Evolutionary conservation across 768 basidiomycete species (phyloP), one percentile per base, ranked within the genome.

Genomic region (Mycena olivaceomarginata): DNA sequence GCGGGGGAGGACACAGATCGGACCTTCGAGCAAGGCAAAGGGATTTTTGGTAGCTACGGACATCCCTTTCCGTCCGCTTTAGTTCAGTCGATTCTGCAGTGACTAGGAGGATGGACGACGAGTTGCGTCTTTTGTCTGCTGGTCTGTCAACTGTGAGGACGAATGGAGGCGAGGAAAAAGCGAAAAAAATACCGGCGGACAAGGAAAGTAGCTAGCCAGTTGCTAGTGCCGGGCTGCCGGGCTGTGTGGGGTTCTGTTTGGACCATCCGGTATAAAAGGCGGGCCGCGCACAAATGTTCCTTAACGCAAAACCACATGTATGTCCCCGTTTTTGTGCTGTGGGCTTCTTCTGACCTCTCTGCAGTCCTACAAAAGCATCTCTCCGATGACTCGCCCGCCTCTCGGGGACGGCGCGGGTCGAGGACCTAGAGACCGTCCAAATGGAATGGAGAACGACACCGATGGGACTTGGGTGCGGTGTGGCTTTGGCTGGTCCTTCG

Each of bases 391-490:
- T 88, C 87, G 92, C 90, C 92, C 94, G 91, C 95, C 91, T 84
- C 64, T 79, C 67, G 72, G 74, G 92, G 94, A 94, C 87, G 91
- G 91, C 82, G 93, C 87, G 89, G 91, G 89, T 94, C 93, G 90
- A 95, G 91, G 95, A 96, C 92, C 88, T 92, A 89, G 95, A 94
- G 95, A 96, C 94, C 95, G 95, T 96, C 93, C 90, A 83, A 86
- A 86, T 84, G 83, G 89, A 93, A 94, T 95, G 95, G 91, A 95
- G 95, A 96, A 81, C 75, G 82, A 75, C 73, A 79, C 43, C 85
- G 92, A 95, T 93, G 93, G 91, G 95, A 95, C 94, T 94, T 96
- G 95, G 95, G 95, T 96, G 95, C 95, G 95, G 90, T 89, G 88
- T 85, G 84, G 81, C 70, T 79, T 81, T 88, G 88, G 91, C 81